Evolutionary conservation across 2,329 filamentous ascomycete genomes (phyloP).

Genomic region (Conoideocrella luteorostrata): DNA sequence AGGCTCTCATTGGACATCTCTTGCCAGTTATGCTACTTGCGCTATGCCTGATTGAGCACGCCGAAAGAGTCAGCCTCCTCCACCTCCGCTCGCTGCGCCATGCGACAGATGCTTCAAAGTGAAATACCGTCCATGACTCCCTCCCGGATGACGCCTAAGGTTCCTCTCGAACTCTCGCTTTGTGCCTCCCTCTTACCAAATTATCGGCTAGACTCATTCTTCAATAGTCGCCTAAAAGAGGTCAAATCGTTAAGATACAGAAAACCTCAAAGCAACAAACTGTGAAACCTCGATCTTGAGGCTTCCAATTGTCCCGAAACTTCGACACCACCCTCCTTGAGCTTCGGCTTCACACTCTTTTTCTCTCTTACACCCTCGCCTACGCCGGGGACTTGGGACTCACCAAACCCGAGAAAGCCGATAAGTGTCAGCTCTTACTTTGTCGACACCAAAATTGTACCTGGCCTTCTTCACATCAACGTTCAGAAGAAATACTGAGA

Average conservation of each 20-base stretch:
- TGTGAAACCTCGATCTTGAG: background rate
- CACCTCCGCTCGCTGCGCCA: slow-evolving; percentile 24
- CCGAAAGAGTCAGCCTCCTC: slow-evolving; percentile 35
- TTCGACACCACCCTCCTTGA: too few species aligned
- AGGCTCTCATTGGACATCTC: slow-evolving; percentile 21
- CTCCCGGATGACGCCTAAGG: slow-evolving; percentile 26
- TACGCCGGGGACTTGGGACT: too few species aligned
- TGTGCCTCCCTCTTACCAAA: slow-evolving; percentile 11
- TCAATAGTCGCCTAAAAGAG: background rate
- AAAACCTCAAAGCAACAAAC: background rate
- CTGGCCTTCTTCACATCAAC: too few species aligned
- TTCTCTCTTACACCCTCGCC: too few species aligned
- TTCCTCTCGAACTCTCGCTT: slow-evolving; percentile 16
- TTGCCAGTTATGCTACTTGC: slow-evolving; percentile 10
- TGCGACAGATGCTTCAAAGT: slow-evolving; percentile 18
- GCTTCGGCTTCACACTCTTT: background rate
- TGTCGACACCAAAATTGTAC: too few species aligned
- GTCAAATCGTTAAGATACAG: background rate
- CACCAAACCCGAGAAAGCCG: too few species aligned
- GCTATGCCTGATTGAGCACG: slow-evolving; percentile 36
- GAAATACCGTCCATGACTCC: slow-evolving; percentile 30
- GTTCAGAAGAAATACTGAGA: too few species aligned
- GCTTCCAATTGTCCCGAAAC: background rate
- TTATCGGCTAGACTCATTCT: background rate
- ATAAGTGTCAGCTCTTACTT: background rate